A percentile compares a stretch with the other conserved stretches of the same genome.
These are phyloP conservation scores for Medicago arabica DNA, from an alignment of 306 rosid species.

Conservation along the genomic window DNA sequence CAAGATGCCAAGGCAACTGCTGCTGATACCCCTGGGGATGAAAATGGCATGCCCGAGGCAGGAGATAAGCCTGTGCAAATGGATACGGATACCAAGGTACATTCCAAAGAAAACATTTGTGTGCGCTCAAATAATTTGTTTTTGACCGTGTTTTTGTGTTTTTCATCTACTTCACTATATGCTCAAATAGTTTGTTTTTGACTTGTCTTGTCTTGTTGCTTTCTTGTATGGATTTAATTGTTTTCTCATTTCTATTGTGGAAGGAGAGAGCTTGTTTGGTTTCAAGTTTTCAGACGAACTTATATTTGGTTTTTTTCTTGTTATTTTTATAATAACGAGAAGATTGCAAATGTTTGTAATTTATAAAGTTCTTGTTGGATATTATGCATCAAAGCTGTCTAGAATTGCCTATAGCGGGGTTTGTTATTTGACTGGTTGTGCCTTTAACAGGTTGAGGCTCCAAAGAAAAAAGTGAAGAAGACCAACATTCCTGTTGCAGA, in stretches of 20 bases:
- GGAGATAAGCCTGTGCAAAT: slow-evolving; percentile 84
- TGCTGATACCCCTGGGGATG: slow-evolving; percentile 57
- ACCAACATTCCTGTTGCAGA: slow-evolving; percentile 70
- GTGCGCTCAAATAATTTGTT: neutral
- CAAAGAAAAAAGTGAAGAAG: slow-evolving; percentile 84
- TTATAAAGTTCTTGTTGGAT: neutral
- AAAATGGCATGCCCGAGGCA: slow-evolving; percentile 67
- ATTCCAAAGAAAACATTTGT: too few relatives aligned
- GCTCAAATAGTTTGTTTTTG: neutral
- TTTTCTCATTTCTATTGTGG: neutral
- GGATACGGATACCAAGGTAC: slow-evolving; percentile 87
- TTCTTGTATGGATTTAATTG: slow-evolving; percentile 16
- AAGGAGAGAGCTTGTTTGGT: neutral
- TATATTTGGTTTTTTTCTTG: neutral
- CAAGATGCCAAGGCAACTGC: slow-evolving; percentile 75
- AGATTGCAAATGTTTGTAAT: too few relatives aligned
- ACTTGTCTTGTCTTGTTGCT: neutral
- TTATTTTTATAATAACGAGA: too few relatives aligned
- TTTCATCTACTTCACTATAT: too few relatives aligned
- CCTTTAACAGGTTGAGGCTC: slow-evolving; percentile 66
- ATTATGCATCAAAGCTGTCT: neutral
- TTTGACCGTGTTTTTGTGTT: neutral
- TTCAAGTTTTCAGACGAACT: neutral
- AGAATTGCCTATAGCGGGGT: neutral
- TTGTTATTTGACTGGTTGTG: slow-evolving; percentile 12